Percentiles rank a stretch among this genome's conserved stretches.
These are phyloP conservation scores for Lophium mytilinum DNA, from an alignment of 495 filamentous ascomycete species.

Conservation along the genomic window DNA sequence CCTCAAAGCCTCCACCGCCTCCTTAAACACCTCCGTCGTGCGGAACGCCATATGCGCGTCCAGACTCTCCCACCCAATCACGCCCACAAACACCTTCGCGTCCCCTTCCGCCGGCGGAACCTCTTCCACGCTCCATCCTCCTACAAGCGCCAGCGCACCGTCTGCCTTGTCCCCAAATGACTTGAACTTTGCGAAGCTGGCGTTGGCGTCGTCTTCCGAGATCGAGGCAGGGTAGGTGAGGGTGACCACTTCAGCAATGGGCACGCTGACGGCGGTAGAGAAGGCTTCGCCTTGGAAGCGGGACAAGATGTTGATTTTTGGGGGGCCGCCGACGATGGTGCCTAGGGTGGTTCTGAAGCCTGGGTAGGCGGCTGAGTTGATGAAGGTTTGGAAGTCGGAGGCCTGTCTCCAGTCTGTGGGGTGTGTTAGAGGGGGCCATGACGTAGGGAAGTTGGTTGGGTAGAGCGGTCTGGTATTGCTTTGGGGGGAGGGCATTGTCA, in stretches of 20 bases:
- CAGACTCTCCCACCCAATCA: conserved; percentile 49
- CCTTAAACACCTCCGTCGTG: conserved; percentile 39
- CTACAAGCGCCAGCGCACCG: conserved; percentile 6
- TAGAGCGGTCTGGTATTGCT: no score
- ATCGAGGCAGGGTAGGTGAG: conserved; percentile 8
- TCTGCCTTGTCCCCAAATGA: background rate
- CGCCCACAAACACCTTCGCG: conserved; percentile 32
- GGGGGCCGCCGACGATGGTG: conserved; percentile 4
- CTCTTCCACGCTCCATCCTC: conserved; percentile 34
- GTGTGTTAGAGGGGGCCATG: background rate
- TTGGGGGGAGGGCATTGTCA: no score
- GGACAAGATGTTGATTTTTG: conserved; percentile 4
- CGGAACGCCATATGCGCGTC: conserved; percentile 44
- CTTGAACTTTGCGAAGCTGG: conserved; percentile 6
- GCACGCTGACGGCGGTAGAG: background rate
- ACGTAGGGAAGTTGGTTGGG: background rate
- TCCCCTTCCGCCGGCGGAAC: conserved; percentile 36
- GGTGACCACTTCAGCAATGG: conserved; percentile 19
- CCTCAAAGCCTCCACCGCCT: conserved; percentile 9
- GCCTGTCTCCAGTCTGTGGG: conserved; percentile 18
- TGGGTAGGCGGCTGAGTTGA: conserved; percentile 10
- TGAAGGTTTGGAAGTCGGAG: conserved; percentile 15
- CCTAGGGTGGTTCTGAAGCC: conserved; percentile 6
- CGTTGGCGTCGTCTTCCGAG: background rate
- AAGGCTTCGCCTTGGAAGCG: conserved; percentile 3